Percentiles rank a stretch among this genome's conserved stretches.
phyloP scores from a whole-genome alignment of 2,329 filamentous ascomycete genomes.

The Emergomyces pasteurianus region DNA sequence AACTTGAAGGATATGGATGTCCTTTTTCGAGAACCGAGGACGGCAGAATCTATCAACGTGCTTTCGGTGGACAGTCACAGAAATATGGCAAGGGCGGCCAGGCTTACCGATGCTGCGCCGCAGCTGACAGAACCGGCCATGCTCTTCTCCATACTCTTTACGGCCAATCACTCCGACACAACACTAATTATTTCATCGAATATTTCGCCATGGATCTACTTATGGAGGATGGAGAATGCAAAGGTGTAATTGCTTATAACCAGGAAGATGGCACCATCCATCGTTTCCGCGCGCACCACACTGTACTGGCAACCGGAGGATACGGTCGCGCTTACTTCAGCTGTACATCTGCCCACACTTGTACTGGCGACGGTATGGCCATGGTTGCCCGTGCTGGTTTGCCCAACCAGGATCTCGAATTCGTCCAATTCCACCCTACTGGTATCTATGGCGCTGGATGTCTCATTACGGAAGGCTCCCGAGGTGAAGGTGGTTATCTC shows the following conservation, averaged over 20 bases:
- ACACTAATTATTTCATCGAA: constrained; percentile 99
- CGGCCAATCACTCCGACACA: constrained; percentile 90
- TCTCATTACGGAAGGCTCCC: constrained; percentile 93
- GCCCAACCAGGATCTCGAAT: constrained; percentile 97
- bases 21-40: constrained; percentile 35
- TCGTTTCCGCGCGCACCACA: constrained; percentile 93
- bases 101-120: constrained; percentile 93
- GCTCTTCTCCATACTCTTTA: constrained; percentile 97
- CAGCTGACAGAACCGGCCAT: constrained; percentile 92
- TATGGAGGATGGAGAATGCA: constrained; percentile 95
- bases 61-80: constrained; percentile 94
- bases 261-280: constrained; percentile 97
- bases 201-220: constrained; percentile 95
- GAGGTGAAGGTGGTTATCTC: constrained; percentile 96
- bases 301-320: constrained; percentile 89
- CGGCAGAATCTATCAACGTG: constrained; percentile 44
- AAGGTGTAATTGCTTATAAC: constrained; percentile 94
- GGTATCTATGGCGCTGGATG: constrained; percentile 98
- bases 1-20: constrained; percentile 45
- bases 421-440: constrained; percentile 98
- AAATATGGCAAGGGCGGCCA: constrained; percentile 94
- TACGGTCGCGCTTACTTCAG: constrained; percentile 98
- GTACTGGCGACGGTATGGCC: constrained; percentile 97
- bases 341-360: constrained; percentile 96
- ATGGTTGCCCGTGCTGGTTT: constrained; percentile 98